Evolutionary conservation across 768 basidiomycete genomes (phyloP).

Genomic region (Rhodosporidiobolus odoratus): DNA sequence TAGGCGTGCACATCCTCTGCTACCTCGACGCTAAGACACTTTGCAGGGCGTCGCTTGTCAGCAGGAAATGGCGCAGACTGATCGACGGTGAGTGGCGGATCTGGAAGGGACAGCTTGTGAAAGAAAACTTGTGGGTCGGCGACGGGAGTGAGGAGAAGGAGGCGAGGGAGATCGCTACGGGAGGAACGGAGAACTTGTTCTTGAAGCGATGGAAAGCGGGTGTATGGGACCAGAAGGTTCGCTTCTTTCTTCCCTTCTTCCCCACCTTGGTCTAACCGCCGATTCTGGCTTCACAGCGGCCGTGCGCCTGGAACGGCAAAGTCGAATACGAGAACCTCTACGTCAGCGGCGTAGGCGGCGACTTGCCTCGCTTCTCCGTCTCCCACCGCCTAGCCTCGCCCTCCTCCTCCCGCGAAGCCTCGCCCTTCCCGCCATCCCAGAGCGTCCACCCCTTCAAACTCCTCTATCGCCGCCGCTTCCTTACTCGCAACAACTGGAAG

Average conservation of each 20-base stretch:
- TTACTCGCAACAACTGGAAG: slow-evolving; percentile 71
- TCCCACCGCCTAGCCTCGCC: slow-evolving; percentile 41
- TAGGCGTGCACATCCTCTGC: slow-evolving; percentile 80
- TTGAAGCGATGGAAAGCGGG: slow-evolving; percentile 37
- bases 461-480: slow-evolving; percentile 83
- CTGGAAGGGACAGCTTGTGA: slow-evolving; percentile 80
- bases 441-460: slow-evolving; percentile 79
- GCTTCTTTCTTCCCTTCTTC: not conserved
- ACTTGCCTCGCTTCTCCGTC: slow-evolving; percentile 4
- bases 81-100: slow-evolving; percentile 85
- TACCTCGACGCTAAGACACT: slow-evolving; percentile 76
- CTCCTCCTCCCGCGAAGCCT: slow-evolving; percentile 33
- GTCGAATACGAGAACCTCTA: slow-evolving; percentile 52
- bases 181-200: slow-evolving; percentile 37
- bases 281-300: not conserved
- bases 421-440: slow-evolving; percentile 16
- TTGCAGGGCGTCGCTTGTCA: slow-evolving; percentile 80
- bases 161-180: slow-evolving; percentile 57
- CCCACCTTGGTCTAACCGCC: not conserved
- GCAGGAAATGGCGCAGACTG: slow-evolving; percentile 72
- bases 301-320: slow-evolving; percentile 36
- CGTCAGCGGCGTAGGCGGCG: slow-evolving; percentile 44
- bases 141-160: slow-evolving; percentile 76
- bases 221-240: slow-evolving; percentile 38
- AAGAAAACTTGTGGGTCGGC: slow-evolving; percentile 83